Conservation (phyloP, 768 basidiomycete species). For the Cytidiella melzeri region DNA sequence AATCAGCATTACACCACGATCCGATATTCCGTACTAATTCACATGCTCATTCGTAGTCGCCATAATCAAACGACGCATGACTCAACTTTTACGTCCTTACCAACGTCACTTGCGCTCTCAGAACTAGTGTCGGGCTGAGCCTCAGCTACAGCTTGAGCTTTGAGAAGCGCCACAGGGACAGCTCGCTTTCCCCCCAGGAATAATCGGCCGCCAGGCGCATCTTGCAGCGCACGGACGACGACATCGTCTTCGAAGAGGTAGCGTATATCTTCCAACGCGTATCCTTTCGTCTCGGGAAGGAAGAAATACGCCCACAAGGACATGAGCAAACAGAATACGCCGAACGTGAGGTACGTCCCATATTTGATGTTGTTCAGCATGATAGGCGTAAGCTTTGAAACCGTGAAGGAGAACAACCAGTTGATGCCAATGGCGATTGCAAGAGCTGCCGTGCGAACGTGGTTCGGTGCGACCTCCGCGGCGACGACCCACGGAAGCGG, state of each 20-base stretch:
- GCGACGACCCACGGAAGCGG: constrained; percentile 38
- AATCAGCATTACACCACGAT: too few relatives aligned
- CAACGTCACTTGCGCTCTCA: not conserved
- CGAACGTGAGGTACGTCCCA: constrained; percentile 37
- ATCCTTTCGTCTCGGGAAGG: constrained; percentile 42
- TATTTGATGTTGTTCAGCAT: constrained; percentile 25
- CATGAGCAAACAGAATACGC: constrained; percentile 36
- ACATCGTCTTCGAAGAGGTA: constrained; percentile 37
- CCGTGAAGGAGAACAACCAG: constrained; percentile 42
- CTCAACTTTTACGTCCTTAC: constrained; percentile 2
- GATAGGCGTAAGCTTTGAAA: constrained; percentile 39
- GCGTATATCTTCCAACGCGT: constrained; percentile 41
- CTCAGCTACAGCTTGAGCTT: constrained; percentile 1
- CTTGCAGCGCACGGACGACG: constrained; percentile 30
- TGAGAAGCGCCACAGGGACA: constrained; percentile 13
- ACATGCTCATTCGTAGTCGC: not conserved
- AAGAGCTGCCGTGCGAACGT: constrained; percentile 34
- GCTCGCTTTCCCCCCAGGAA: constrained; percentile 26
- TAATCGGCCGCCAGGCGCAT: constrained; percentile 35
- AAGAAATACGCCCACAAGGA: constrained; percentile 37
- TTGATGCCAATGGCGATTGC: constrained; percentile 31
- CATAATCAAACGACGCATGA: not conserved
- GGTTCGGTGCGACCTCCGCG: constrained; percentile 39
- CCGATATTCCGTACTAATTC: too few relatives aligned
- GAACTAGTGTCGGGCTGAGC: not conserved